Evolutionary conservation across 441 rosid species (phyloP), one percentile per base, ranked within the genome.

Genomic region (Gossypium armourianum): DNA sequence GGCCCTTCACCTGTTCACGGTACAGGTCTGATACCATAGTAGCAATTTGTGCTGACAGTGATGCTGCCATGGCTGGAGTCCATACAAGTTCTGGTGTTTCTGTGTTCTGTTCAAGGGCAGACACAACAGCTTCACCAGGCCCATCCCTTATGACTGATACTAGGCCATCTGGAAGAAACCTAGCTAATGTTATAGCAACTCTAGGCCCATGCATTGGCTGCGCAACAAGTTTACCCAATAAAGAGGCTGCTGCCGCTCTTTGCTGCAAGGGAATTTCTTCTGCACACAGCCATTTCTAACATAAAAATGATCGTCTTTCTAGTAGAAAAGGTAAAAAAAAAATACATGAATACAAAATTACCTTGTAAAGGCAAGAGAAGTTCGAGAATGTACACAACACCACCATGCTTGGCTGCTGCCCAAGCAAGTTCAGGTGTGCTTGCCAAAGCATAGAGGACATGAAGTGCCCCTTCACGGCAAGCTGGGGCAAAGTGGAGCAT

Each of bases 171-270:
- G 99, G 99, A 75, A 95, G 88, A 83, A 95, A 95, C 83, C 98
- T 88, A 67, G 93, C 98, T 54, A 95, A 84, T 60, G 99, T 90
- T 77, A 92, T 95, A 68, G 93, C 90, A 77, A 95, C 99, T 82
- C 99, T 93, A 78, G 99, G 99, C 69, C 99, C 99, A 81, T 95
- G 99, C 99, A 95, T 92, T 58, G 99, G 96, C 82, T 95, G 99
- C 32, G 87, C 96, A 75, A 91, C 83, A 82, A 92, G 99, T 88
- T 90, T 95, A 69, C 98, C 99, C 83, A 95, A 75, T 82, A 95
- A 84, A 68, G 97, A 90, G 71, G 99, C 97, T 12, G 98, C 95
- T 60, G 93, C 88, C 2, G 98, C 98, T 83, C 98, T 90, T 83
- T 95, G 99, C 84, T 89, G 93, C 73, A 95, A 79, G 29, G 99